Percentiles rank a stretch among this genome's conserved stretches.
Evolutionary conservation across 192 early-diverging fungal genomes (phyloP).

Genomic region (Coemansia sp.): DNA sequence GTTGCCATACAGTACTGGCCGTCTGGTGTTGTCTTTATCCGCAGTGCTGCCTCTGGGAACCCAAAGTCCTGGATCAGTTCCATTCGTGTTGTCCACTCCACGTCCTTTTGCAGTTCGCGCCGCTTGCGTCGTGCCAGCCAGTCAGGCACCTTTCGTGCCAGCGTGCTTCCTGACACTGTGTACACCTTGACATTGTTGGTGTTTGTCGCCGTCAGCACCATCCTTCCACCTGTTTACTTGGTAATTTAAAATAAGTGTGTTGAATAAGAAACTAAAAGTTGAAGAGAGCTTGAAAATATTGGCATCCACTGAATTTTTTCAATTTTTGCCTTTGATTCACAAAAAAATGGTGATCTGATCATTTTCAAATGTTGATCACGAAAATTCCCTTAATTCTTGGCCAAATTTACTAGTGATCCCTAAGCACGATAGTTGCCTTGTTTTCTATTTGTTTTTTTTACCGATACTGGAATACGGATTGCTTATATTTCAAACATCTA

Average conservation of each 20-base stretch:
- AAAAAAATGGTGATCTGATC: slow-evolving; percentile 17
- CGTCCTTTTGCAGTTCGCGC: slow-evolving; percentile 85
- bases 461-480: no score
- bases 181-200: slow-evolving; percentile 96
- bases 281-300: no score
- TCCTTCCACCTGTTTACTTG: slow-evolving; percentile 24
- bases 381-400: background rate
- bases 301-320: no score
- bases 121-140: slow-evolving; percentile 88
- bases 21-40: slow-evolving; percentile 79
- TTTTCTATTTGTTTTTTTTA: no score
- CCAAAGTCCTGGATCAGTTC: slow-evolving; percentile 82
- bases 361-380: background rate
- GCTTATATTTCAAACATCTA: no score
- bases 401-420: no score
- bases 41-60: slow-evolving; percentile 90
- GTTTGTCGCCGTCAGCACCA: slow-evolving; percentile 80
- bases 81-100: slow-evolving; percentile 84
- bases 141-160: slow-evolving; percentile 81
- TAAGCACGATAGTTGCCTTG: no score
- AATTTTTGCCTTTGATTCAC: background rate
- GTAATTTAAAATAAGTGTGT: no score
- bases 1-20: no score
- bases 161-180: slow-evolving; percentile 72
- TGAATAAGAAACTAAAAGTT: background rate